Conservation (phyloP, 2,329 filamentous ascomycete species). For the Annulohypoxylon truncatum region DNA sequence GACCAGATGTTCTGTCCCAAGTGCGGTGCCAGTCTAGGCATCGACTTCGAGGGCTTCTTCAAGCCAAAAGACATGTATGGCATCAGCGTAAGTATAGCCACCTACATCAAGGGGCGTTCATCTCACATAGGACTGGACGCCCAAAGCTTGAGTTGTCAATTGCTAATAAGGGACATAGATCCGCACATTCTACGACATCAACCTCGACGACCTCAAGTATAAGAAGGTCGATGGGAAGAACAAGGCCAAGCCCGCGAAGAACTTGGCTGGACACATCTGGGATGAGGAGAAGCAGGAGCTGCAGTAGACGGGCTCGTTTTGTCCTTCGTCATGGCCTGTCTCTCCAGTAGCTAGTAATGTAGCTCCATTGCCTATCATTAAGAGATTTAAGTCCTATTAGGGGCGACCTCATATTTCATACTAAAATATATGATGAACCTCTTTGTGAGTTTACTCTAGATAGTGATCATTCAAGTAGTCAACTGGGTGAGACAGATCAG, state of each 20-base stretch:
- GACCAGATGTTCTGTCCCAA: constrained; percentile 62
- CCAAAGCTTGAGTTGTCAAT: not conserved
- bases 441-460: too few relatives aligned
- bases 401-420: too few relatives aligned
- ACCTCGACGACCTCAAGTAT: constrained; percentile 55
- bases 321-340: not conserved
- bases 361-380: not conserved
- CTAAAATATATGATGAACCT: too few relatives aligned
- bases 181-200: constrained; percentile 56
- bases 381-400: not conserved
- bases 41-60: constrained; percentile 55
- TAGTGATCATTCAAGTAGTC: too few relatives aligned
- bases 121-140: not conserved
- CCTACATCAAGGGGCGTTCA: not conserved
- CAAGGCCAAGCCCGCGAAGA: constrained; percentile 49
- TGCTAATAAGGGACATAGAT: constrained; percentile 46
- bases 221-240: constrained; percentile 53
- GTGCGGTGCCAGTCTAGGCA: constrained; percentile 60
- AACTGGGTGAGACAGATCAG: too few relatives aligned
- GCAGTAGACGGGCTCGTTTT: constrained; percentile 29
- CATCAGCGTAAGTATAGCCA: constrained; percentile 55
- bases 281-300: constrained; percentile 49
- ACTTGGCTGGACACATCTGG: constrained; percentile 54
- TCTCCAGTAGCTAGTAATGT: not conserved
- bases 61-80: constrained; percentile 52